Conservation (phyloP, 164 flowering plant species). For the Amborella trichopoda region DNA sequence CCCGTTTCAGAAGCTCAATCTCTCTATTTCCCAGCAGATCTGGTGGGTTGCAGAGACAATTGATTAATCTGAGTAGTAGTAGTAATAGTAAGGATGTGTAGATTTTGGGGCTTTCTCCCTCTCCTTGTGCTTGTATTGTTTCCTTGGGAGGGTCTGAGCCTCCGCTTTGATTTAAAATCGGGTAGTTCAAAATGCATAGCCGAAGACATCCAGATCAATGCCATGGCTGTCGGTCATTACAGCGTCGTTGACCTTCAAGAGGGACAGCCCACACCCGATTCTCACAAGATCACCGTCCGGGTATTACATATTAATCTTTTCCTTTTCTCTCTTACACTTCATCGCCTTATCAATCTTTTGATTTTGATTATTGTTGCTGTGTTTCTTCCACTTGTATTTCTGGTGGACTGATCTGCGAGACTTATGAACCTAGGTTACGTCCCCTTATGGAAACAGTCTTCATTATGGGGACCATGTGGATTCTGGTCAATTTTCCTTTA, state of each 20-base stretch:
- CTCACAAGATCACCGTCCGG: conserved; percentile 26
- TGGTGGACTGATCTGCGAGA: background rate
- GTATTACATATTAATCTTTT: conserved; percentile 6
- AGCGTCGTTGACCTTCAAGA: conserved; percentile 34
- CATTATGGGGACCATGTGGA: conserved; percentile 45
- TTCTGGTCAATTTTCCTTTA: conserved; percentile 58
- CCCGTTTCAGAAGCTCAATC: too few relatives aligned
- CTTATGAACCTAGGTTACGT: conserved; percentile 55
- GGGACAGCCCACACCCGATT: conserved; percentile 38
- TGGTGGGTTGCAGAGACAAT: too few relatives aligned
- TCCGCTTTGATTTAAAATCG: conserved; percentile 53
- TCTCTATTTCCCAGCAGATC: too few relatives aligned
- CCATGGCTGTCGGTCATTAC: conserved; percentile 66
- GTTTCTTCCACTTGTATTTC: background rate
- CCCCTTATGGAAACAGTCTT: conserved; percentile 44
- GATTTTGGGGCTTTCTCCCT: too few relatives aligned
- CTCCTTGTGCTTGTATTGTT: too few relatives aligned
- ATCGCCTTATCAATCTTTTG: background rate
- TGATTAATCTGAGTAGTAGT: too few relatives aligned
- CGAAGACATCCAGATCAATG: conserved; percentile 53
- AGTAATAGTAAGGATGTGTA: too few relatives aligned
- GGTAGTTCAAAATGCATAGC: conserved; percentile 60
- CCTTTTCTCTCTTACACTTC: background rate
- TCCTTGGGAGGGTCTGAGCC: too few relatives aligned
- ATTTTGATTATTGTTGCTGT: background rate